phyloP scores from a whole-genome alignment of 768 basidiomycete species.

The Boletus rex-veris region DNA sequence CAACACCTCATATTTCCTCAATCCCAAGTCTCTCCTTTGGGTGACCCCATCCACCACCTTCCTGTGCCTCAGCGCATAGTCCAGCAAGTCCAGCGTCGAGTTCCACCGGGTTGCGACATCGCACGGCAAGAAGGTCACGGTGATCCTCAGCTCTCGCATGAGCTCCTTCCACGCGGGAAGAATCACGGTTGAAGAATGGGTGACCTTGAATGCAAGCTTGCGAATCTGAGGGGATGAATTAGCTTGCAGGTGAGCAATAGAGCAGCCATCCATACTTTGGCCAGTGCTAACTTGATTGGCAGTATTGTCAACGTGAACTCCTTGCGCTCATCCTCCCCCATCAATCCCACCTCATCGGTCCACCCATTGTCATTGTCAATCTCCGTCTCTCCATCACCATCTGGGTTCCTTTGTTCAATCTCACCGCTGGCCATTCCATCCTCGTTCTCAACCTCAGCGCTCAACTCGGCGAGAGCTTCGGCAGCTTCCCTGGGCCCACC shows the following conservation, averaged over 20 bases:
- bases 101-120: too few species aligned
- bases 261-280: conserved; percentile 8
- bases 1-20: conserved; percentile 23
- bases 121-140: too few species aligned
- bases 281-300: conserved; percentile 27
- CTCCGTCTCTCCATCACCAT: background rate
- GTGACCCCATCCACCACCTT: conserved; percentile 22
- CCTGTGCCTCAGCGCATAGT: conserved; percentile 10
- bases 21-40: background rate
- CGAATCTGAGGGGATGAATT: conserved; percentile 21
- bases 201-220: background rate
- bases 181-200: conserved; percentile 19
- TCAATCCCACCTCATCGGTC: conserved; percentile 24
- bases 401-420: too few species aligned
- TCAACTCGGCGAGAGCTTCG: background rate
- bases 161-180: conserved; percentile 16
- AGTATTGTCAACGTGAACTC: conserved; percentile 5
- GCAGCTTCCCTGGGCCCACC: background rate
- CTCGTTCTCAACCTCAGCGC: background rate
- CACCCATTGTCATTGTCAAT: conserved; percentile 16
- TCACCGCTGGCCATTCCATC: background rate
- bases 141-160: too few species aligned
- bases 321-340: conserved; percentile 9
- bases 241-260: background rate
- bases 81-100: too few species aligned